These are phyloP conservation scores for Candida ascalaphidarum DNA, from an alignment of 805 yeast genomes.

Conservation along the genomic window DNA sequence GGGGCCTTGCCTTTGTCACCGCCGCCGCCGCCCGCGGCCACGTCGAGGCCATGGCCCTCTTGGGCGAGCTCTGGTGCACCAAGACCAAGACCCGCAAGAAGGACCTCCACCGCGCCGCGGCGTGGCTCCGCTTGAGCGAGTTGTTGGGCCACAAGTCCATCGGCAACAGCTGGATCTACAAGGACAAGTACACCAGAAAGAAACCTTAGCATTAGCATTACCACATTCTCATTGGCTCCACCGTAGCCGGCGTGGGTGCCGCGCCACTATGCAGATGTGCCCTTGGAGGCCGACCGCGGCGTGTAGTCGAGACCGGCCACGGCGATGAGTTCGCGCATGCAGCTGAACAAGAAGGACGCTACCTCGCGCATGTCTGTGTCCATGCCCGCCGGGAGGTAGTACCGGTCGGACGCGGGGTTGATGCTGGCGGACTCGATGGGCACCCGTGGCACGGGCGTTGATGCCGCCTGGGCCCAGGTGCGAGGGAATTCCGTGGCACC, in stretches of 20 bases:
- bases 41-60: constrained; percentile 57
- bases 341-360: constrained; percentile 19
- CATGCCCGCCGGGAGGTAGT: constrained; percentile 29
- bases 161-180: constrained; percentile 72
- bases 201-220: too few relatives aligned
- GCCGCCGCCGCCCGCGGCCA: constrained; percentile 62
- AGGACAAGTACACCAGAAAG: constrained; percentile 61
- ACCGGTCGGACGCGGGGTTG: constrained; percentile 15
- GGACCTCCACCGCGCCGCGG: constrained; percentile 55
- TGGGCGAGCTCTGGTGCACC: constrained; percentile 62
- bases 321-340: too few relatives aligned
- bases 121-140: constrained; percentile 63
- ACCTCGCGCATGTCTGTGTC: constrained; percentile 26
- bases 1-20: constrained; percentile 53
- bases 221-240: too few relatives aligned
- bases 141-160: constrained; percentile 49
- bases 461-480: background rate
- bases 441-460: too few relatives aligned
- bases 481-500: too few relatives aligned
- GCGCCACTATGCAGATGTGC: too few relatives aligned
- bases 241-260: too few relatives aligned
- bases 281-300: too few relatives aligned
- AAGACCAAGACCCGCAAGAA: constrained; percentile 48
- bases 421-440: constrained; percentile 4
- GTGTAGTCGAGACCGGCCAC: too few relatives aligned